Percentiles rank a stretch among this genome's conserved stretches.
Evolutionary conservation across 441 rosid genomes (phyloP).

Genomic region (Erodium texanum): DNA sequence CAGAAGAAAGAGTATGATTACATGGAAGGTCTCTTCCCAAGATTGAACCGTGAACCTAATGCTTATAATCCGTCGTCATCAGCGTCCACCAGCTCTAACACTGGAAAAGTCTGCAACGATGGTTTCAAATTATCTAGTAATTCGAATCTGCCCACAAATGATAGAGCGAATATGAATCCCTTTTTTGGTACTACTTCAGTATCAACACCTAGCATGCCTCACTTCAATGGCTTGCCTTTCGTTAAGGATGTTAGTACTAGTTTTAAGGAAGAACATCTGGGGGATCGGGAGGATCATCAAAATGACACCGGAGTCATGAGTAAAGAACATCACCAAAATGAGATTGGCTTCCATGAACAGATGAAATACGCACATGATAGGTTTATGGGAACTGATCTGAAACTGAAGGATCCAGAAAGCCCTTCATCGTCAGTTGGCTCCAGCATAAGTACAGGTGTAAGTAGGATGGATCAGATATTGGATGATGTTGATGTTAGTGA

Average conservation of each 20-base stretch:
- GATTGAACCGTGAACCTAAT: slow-evolving; percentile 61
- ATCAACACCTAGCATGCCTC: slow-evolving; percentile 32
- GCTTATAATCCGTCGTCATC: slow-evolving; percentile 41
- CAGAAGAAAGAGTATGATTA: slow-evolving; percentile 62
- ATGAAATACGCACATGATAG: slow-evolving; percentile 48
- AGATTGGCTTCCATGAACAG: slow-evolving; percentile 36
- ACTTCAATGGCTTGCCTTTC: slow-evolving; percentile 23
- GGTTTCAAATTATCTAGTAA: slow-evolving; percentile 35
- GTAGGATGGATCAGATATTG: slow-evolving; percentile 52
- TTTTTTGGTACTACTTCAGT: slow-evolving; percentile 28
- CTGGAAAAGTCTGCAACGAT: slow-evolving; percentile 37
- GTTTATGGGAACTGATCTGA: slow-evolving; percentile 41
- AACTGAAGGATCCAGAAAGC: slow-evolving; percentile 57
- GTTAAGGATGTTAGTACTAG: slow-evolving; percentile 30
- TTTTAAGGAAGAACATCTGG: slow-evolving; percentile 30
- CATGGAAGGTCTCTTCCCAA: slow-evolving; percentile 59
- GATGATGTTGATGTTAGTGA: slow-evolving; percentile 92
- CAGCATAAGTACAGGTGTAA: slow-evolving; percentile 11
- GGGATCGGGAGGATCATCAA: slow-evolving; percentile 29
- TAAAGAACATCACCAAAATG: slow-evolving; percentile 35
- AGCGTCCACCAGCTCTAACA: slow-evolving; percentile 44
- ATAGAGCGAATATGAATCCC: slow-evolving; percentile 28
- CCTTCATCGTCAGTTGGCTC: slow-evolving; percentile 57
- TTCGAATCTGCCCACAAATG: slow-evolving; percentile 30
- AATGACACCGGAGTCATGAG: slow-evolving; percentile 20